Conservation (phyloP, 2,329 filamentous ascomycete genomes). For the Arthrobotrys musiformis region DNA sequence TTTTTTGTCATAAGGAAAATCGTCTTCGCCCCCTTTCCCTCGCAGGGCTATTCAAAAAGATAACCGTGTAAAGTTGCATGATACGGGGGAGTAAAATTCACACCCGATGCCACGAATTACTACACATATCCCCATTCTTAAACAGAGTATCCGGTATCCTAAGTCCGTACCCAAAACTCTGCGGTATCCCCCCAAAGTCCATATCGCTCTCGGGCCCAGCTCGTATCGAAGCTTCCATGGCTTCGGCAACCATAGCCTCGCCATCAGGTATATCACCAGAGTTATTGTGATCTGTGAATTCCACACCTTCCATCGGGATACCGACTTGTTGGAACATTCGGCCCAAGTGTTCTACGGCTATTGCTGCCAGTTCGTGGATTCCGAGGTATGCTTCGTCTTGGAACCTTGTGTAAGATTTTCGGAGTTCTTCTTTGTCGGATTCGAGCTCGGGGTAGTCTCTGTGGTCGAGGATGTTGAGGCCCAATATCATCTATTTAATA, state of each 20-base stretch:
- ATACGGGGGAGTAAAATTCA: constrained; percentile 8
- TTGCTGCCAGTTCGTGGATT: constrained; percentile 47
- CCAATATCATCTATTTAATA: constrained; percentile 34
- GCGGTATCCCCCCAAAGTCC: constrained; percentile 32
- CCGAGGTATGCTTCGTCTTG: constrained; percentile 47
- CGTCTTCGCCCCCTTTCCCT: not conserved
- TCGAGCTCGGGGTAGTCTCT: constrained; percentile 39
- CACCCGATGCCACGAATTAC: constrained; percentile 39
- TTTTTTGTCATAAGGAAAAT: not conserved
- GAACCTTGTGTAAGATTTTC: constrained; percentile 43
- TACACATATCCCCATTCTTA: constrained; percentile 48
- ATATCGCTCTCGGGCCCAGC: not conserved
- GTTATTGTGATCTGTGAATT: constrained; percentile 3
- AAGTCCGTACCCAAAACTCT: constrained; percentile 42
- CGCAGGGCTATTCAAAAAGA: too few species aligned
- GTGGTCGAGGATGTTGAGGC: constrained; percentile 47
- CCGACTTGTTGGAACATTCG: constrained; percentile 49
- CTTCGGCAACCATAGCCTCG: not conserved
- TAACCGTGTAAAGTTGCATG: not conserved
- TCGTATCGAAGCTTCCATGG: not conserved
- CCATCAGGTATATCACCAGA: not conserved
- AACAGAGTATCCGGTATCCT: constrained; percentile 49
- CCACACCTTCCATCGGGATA: constrained; percentile 43
- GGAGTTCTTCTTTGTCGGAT: constrained; percentile 46
- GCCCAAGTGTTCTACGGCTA: constrained; percentile 41